phyloP scores from a whole-genome alignment of 768 basidiomycete genomes.

The Chalciporus piperatus region DNA sequence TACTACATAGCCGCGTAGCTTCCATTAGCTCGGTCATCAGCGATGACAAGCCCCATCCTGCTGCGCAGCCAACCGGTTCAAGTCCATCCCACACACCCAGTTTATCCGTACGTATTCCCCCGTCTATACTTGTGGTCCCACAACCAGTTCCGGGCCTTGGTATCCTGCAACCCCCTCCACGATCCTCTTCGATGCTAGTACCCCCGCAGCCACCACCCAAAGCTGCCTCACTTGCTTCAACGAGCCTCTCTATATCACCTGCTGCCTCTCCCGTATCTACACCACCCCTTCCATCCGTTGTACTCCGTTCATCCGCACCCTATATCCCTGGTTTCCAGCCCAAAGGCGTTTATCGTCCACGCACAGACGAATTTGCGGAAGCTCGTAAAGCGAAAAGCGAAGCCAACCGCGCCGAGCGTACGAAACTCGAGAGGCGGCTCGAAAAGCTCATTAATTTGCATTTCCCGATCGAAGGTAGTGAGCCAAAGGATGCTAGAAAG shows the following conservation, averaged over 20 bases:
- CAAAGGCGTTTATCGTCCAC: constrained; percentile 71
- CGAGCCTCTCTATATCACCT: constrained; percentile 21
- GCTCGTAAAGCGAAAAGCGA: constrained; percentile 38
- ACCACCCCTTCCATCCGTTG: constrained; percentile 22
- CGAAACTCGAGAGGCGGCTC: constrained; percentile 79
- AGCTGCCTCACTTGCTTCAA: constrained; percentile 4
- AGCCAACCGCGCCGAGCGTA: constrained; percentile 67
- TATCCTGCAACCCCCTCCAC: constrained; percentile 8
- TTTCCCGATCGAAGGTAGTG: constrained; percentile 42
- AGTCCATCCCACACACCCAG: constrained; percentile 15
- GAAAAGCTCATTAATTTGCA: constrained; percentile 83
- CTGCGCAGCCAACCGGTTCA: background rate
- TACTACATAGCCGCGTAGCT: constrained; percentile 30
- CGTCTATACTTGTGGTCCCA: background rate
- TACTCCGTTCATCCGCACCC: constrained; percentile 43
- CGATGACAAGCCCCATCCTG: constrained; percentile 9
- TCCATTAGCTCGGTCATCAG: constrained; percentile 24
- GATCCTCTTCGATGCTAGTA: constrained; percentile 3
- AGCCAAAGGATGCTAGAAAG: constrained; percentile 8
- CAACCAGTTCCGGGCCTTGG: background rate
- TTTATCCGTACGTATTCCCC: background rate
- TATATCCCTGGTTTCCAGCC: constrained; percentile 96
- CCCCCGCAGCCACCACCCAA: constrained; percentile 14
- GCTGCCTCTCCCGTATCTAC: constrained; percentile 18
- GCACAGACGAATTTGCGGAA: constrained; percentile 77